Evolutionary conservation across 805 yeast species (phyloP).

Genomic region (Barnettozyma wickerhamii): DNA sequence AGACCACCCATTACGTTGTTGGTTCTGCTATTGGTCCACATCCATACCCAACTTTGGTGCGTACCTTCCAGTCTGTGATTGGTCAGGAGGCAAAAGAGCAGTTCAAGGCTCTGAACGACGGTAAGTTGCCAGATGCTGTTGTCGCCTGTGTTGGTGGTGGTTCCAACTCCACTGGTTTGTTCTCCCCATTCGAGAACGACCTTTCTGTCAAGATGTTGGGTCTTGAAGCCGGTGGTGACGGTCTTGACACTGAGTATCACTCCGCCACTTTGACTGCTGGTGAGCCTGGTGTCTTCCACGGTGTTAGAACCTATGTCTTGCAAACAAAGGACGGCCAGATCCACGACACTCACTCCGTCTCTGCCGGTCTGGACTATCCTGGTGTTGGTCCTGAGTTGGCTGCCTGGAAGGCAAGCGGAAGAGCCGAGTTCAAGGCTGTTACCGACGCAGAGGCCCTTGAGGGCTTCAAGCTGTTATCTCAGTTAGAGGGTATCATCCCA

Average conservation of each 20-base stretch:
- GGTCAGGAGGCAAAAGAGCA: constrained; percentile 94
- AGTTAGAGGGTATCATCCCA: constrained; percentile 97
- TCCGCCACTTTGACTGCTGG: constrained; percentile 97
- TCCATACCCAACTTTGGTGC: constrained; percentile 96
- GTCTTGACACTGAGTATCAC: constrained; percentile 81
- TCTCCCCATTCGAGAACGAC: constrained; percentile 89
- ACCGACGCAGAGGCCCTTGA: constrained; percentile 92
- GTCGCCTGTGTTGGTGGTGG: constrained; percentile 99
- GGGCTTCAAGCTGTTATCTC: constrained; percentile 85
- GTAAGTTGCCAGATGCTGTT: constrained; percentile 85
- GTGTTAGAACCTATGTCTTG: constrained; percentile 89
- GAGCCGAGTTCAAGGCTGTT: constrained; percentile 88
- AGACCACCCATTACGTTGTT: constrained; percentile 88
- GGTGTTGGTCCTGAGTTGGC: constrained; percentile 99
- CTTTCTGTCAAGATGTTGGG: constrained; percentile 76
- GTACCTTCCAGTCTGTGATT: constrained; percentile 97
- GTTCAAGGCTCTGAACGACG: constrained; percentile 71
- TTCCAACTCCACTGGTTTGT: constrained; percentile 93
- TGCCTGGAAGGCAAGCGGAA: constrained; percentile 88
- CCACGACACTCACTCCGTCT: constrained; percentile 95
- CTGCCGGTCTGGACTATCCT: constrained; percentile 98
- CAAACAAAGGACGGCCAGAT: constrained; percentile 94
- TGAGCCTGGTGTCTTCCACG: constrained; percentile 96
- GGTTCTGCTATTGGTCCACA: constrained; percentile 99
- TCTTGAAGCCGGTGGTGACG: constrained; percentile 99